Base-by-base conservation (phyloP, 441 rosid genomes). In the Adansonia gregorii region DNA sequence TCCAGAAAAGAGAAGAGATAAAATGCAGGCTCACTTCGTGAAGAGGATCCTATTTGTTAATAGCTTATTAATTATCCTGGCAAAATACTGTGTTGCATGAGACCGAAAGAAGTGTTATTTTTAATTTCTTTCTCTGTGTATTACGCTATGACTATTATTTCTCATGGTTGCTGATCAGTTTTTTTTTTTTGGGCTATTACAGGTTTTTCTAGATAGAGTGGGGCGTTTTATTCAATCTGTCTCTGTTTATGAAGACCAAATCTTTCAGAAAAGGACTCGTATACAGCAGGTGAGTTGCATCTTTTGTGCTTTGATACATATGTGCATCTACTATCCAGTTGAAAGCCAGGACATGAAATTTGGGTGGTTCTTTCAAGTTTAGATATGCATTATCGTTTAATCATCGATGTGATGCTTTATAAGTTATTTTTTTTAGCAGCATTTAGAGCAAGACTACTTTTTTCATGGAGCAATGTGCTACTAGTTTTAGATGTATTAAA, bases 191-290 rank as follows among this genome's bases (percentile, higher is more conserved):
- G 4, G 39, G 51, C 24, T 15, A 73, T 39, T 72, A 3, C 88
- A 96, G 98, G 97, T 92, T 70, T 74, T 84, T 75, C 83, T 97
- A 77, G 91, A 92, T 76, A 91, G 91, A 82, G 95, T 97, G 58
- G 98, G 92, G 82, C 91, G 90, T 85, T 94, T 93, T 81, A 87
- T 97, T 79, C 97, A 93, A 84, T 83, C 93, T 78, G 90, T 94
- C 67, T 91, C 98, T 82, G 89, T 86, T 61, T 72, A 87, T 80
- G 99, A 97, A 87, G 98, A 88, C 77, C 95, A 93, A 85, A 97
- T 97, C 61, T 94, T 96, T 85, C 98, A 97, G 88, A 97, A 94
- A 82, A 92, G 99, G 81, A 75, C 91, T 72, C 97, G 97, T 74
- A 89, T 94, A 81, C 94, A 93, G 79, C 95, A 90, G 99, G 98